These are phyloP conservation scores for Backusella parvicylindrica DNA, from an alignment of 192 early-diverging fungal genomes.

Conservation along the genomic window DNA sequence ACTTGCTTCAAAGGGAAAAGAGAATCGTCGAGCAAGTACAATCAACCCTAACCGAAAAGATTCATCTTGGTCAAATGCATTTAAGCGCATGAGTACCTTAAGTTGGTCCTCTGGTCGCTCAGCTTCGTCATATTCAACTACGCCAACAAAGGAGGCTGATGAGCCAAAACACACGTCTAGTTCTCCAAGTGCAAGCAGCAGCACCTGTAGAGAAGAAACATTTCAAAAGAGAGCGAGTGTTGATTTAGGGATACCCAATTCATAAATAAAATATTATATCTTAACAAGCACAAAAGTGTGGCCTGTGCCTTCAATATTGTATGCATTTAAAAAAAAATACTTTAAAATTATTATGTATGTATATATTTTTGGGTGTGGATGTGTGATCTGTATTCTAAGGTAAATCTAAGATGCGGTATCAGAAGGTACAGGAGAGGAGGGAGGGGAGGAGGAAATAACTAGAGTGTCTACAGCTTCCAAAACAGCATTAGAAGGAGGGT, in stretches of 20 bases:
- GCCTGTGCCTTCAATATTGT: not conserved
- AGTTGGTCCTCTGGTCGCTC: not conserved
- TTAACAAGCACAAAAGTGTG: not conserved
- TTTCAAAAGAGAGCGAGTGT: not conserved
- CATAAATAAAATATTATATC: not conserved
- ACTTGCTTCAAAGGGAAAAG: not conserved
- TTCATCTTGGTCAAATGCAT: conserved; percentile 11
- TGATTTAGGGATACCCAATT: not conserved
- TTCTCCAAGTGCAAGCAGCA: not conserved
- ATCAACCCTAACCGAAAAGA: not conserved
- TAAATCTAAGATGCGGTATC: conserved; percentile 5
- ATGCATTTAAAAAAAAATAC: too few relatives aligned
- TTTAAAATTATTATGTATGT: not conserved
- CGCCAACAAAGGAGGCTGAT: not conserved
- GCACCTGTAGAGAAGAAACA: not conserved
- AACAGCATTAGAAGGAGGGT: conserved; percentile 76
- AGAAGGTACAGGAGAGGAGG: not conserved
- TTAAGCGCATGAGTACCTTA: conserved; percentile 8
- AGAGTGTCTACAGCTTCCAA: conserved; percentile 36
- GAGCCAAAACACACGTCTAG: not conserved
- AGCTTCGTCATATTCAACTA: not conserved
- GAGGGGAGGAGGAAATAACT: not conserved
- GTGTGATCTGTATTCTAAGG: not conserved
- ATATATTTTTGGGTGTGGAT: not conserved
- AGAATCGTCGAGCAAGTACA: not conserved